Base-by-base conservation (phyloP, 495 filamentous ascomycete genomes). In the Letharia lupina region DNA sequence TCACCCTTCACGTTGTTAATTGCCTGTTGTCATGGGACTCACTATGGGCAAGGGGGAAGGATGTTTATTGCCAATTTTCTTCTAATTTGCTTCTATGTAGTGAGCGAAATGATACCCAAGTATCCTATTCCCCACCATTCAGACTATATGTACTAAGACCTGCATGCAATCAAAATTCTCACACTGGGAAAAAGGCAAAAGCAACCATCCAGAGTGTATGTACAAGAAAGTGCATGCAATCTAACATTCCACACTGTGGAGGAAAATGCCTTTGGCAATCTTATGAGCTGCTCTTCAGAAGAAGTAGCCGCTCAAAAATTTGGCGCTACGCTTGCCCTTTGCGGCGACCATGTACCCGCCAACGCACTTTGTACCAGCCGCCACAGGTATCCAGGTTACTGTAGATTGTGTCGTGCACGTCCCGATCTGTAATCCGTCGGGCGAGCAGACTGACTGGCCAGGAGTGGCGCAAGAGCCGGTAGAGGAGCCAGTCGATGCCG, bases 401-500 rank as follows among this genome's bases (percentile, higher is more conserved):
- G 67, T 67, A 10, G 52, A 63, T 37, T 42, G 42, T 23, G 15
- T 23, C n/a, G 72, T 64, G 58, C 72, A 73, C 2, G 54, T 70
- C 2, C 72, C 72, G 15, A 73, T 67, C 20, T 70, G 61, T 1
- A 41, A 64, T 5, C 67, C 68, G 58, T 73, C 72, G 18, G 72
- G 47, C 7, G 70, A 72, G 64, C 72, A 73, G 37, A 73, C 65
- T 9, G 68, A 44, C 33, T 66, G 39, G 28, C 72, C 72, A 28
- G 68, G 35, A 0, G 48, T 40, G 28, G 52, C 59, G 44, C 67
- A 67, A 11, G 70, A 60, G 33, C 64, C 59, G 28, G 58, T 66
- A 54, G 64, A 66, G 6, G 61, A 60, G 57, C 62, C 61, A 41
- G 65, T 56, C 61, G 39, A 47, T 37, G 65, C 16, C 39, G 42